A percentile compares a stretch with the other conserved stretches of the same genome.
These are phyloP conservation scores for Septoria petroselini DNA, from an alignment of 2,329 filamentous ascomycete genomes.

Conservation along the genomic window DNA sequence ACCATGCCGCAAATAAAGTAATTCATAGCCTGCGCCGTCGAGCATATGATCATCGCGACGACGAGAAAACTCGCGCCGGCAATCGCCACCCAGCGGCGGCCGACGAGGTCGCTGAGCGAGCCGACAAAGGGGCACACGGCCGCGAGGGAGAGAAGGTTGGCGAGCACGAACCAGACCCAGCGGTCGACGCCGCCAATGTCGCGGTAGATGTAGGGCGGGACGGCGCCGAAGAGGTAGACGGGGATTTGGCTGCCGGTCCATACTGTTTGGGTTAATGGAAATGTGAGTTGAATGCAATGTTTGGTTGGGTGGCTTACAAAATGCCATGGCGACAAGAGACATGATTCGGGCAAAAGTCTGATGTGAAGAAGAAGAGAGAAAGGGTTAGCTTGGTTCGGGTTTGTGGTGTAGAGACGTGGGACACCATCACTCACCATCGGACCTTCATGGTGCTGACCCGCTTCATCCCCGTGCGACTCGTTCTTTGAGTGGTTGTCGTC, in stretches of 20 bases:
- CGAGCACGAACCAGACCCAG: slow-evolving; percentile 48
- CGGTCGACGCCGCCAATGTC: slow-evolving; percentile 26
- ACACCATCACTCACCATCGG: slow-evolving; percentile 44
- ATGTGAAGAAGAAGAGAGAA: background rate
- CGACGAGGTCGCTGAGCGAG: slow-evolving; percentile 60
- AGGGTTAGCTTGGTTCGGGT: background rate
- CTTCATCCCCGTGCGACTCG: slow-evolving; percentile 47
- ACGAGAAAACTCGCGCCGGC: slow-evolving; percentile 54
- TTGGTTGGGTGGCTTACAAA: slow-evolving; percentile 36
- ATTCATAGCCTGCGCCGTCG: slow-evolving; percentile 51
- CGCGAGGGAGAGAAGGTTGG: slow-evolving; percentile 54
- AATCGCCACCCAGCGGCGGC: slow-evolving; percentile 59
- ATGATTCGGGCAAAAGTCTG: slow-evolving; percentile 50
- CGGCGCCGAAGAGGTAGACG: slow-evolving; percentile 46
- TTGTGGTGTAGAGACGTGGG: too few species aligned
- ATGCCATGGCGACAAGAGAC: slow-evolving; percentile 57
- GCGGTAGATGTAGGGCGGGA: slow-evolving; percentile 26
- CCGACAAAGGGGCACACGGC: slow-evolving; percentile 63
- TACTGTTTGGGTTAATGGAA: too few species aligned
- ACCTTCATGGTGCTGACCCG: slow-evolving; percentile 39
- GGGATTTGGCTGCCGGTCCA: slow-evolving; percentile 62
- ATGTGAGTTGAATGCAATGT: too few species aligned
- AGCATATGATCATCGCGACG: slow-evolving; percentile 58
- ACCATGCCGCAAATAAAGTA: slow-evolving; percentile 60
- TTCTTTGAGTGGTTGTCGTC: slow-evolving; percentile 40